Conservation (phyloP, 2,329 filamentous ascomycete genomes). For the Coleophoma cylindrospora region DNA sequence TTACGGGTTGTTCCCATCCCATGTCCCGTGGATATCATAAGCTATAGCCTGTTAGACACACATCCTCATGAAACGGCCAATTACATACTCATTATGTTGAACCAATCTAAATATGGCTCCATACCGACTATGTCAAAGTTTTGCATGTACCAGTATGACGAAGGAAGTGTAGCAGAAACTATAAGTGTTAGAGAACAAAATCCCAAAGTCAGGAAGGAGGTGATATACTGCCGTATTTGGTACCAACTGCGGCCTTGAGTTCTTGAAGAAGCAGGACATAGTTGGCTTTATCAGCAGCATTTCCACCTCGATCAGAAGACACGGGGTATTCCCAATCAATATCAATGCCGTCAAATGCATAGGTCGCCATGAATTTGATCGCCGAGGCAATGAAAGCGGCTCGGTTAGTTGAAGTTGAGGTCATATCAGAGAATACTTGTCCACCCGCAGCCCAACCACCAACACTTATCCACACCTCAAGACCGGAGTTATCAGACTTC, state of each 20-base stretch:
- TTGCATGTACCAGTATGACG: constrained; percentile 4
- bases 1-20: constrained; percentile 14
- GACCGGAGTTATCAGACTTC: not conserved
- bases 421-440: constrained; percentile 22
- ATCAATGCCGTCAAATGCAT: constrained; percentile 37
- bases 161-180: constrained; percentile 26
- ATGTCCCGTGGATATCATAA: not conserved
- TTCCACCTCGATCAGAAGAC: constrained; percentile 32
- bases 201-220: too few relatives aligned
- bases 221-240: constrained; percentile 2
- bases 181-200: too few relatives aligned
- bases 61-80: not conserved
- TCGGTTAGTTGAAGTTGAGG: constrained; percentile 19
- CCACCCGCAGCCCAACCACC: not conserved
- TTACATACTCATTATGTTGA: not conserved
- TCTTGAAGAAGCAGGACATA: not conserved
- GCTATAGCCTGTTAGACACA: not conserved
- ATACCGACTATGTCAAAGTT: constrained; percentile 3
- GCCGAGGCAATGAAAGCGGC: constrained; percentile 30
- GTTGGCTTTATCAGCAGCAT: constrained; percentile 22
- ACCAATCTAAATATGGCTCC: constrained; percentile 27
- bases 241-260: not conserved
- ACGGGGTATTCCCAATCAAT: constrained; percentile 36
- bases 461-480: not conserved
- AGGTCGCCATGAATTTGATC: constrained; percentile 31